Evolutionary conservation across 139 green algal species (phyloP), one percentile per base, ranked within the genome.

Genomic region (Tetraselmis striata): DNA sequence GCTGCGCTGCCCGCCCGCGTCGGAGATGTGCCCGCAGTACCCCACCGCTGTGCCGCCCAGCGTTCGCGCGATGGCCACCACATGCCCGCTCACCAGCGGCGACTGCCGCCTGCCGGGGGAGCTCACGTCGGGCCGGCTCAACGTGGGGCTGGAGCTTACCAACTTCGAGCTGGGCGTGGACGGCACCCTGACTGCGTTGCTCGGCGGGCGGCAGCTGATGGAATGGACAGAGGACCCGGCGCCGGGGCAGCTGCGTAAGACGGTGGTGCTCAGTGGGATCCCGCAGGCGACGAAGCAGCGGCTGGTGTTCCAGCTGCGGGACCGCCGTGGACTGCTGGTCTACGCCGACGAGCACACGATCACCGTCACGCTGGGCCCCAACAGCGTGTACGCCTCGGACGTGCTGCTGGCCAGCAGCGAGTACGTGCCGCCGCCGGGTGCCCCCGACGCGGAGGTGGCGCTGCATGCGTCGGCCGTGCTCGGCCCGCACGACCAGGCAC

Each of bases 21-120:
- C 23, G 31, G 31, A 82, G 28, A 5, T 82, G 2, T 82, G 78
- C 31, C 31, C 18, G 2, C 18, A 28, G 78, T 82, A 82, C 78
- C 11, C 27, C 25, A 31, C 74, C 23, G 5, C 23, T 29, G 74
- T 77, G 22, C 74, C 74, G 23, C 5, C 25, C 25, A 31, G 26
- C 26, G 74, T 77, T n/a, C 22, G 26, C 23, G 74, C 74, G 23
- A 30, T 29, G 23, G 74, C 74, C 26, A 77, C 26, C 74, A 67
- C 45, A 5, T 67, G 45, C 18, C 45, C 45, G 11, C 11, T 18
- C 45, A 67, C 45, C 45, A 67, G 45, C 18, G 45, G 45, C 45
- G 45, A 67, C 45, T 67, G 45, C 45, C 45, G 45, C 11, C n/a
- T n/a, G n/a, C n/a, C n/a, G n/a, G 11, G 18, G 18, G 11, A 67